A percentile compares a stretch with the other conserved stretches of the same genome.
phyloP scores from a whole-genome alignment of 352 stramenopile genomes.

The Blastocystis sp. region DNA sequence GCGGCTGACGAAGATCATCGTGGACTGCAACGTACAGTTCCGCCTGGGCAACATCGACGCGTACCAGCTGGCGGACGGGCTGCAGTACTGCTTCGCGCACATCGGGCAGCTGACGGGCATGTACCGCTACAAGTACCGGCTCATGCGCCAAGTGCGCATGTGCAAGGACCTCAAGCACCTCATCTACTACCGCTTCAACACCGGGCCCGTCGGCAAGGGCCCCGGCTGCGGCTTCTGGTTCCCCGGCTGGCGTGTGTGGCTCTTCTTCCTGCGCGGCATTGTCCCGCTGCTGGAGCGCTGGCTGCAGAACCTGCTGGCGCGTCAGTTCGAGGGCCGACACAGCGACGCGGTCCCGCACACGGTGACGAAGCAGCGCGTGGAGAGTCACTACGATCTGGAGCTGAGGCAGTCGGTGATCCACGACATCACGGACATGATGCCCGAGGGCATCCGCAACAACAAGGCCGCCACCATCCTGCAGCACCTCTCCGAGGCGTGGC shows the following conservation, averaged over 20 bases:
- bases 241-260: constrained; percentile 95
- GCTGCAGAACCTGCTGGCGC: constrained; percentile 95
- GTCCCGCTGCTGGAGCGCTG: constrained; percentile 95
- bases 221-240: constrained; percentile 98
- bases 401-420: constrained; percentile 98
- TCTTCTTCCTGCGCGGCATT: constrained; percentile 98
- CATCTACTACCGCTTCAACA: constrained; percentile 99
- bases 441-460: constrained; percentile 97
- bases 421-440: constrained; percentile 99
- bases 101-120: constrained; percentile 98
- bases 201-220: constrained; percentile 95
- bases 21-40: constrained; percentile 99
- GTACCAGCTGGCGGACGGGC: constrained; percentile 96
- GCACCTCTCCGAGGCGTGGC: constrained; percentile 96
- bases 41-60: constrained; percentile 97
- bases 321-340: constrained; percentile 97
- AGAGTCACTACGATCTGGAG: constrained; percentile 98
- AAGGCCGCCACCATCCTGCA: constrained; percentile 96
- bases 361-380: constrained; percentile 98
- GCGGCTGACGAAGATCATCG: constrained; percentile 96
- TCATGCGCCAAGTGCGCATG: constrained; percentile 94
- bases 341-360: constrained; percentile 97
- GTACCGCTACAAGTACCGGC: constrained; percentile 98
- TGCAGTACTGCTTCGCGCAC: constrained; percentile 98
- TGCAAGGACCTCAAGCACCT: constrained; percentile 99